Conservation (phyloP, 306 rosid genomes). For the Acacia acuminata region DNA sequence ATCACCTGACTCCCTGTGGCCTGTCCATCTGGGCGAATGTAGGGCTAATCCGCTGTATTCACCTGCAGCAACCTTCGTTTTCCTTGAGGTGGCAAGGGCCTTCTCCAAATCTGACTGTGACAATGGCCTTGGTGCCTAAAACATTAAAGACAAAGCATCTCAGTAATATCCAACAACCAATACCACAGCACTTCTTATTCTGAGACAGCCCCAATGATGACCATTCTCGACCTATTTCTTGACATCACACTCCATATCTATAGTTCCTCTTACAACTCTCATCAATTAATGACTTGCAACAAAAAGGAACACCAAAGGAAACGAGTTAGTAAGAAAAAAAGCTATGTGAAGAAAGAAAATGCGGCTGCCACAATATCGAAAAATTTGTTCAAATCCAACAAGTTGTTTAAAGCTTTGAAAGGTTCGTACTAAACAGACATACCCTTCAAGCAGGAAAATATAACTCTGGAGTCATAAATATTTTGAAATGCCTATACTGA, state of each 20-base stretch:
- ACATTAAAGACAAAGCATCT: slow-evolving; percentile 18
- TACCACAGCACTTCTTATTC: slow-evolving; percentile 6
- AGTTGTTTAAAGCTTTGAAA: not conserved
- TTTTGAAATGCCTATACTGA: slow-evolving; percentile 1
- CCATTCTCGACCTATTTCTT: slow-evolving; percentile 13
- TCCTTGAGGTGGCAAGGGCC: slow-evolving; percentile 64
- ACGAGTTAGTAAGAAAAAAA: not conserved
- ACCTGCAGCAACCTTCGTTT: slow-evolving; percentile 81
- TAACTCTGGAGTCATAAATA: not conserved
- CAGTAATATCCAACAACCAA: slow-evolving; percentile 35
- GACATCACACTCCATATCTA: not conserved
- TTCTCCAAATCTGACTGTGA: slow-evolving; percentile 70
- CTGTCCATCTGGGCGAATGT: slow-evolving; percentile 50
- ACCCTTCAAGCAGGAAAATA: slow-evolving; percentile 11
- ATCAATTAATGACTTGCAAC: not conserved
- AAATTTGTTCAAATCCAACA: not conserved
- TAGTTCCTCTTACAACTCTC: not conserved
- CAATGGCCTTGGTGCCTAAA: slow-evolving; percentile 73
- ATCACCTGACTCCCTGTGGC: slow-evolving; percentile 61
- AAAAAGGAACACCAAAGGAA: slow-evolving; percentile 6
- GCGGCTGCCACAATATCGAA: not conserved
- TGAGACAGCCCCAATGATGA: slow-evolving; percentile 6
- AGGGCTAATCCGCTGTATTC: slow-evolving; percentile 63
- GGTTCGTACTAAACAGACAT: not conserved
- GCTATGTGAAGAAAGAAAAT: not conserved